phyloP scores from a whole-genome alignment of 2,329 filamentous ascomycete species.

The Trichoderma cornu-damae region DNA sequence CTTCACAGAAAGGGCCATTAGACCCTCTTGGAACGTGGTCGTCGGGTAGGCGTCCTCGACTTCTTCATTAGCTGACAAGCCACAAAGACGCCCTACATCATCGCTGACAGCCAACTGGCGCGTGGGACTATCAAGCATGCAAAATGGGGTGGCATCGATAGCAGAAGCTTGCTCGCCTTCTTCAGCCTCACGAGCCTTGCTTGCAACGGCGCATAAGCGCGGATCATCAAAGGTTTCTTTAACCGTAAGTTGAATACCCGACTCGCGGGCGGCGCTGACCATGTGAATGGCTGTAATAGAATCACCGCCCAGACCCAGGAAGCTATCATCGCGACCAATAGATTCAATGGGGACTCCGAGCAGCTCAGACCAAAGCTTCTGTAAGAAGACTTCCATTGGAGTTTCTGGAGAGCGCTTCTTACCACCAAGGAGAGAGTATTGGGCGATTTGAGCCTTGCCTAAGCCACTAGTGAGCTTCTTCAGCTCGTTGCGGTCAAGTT shows the following conservation, averaged over 20 bases:
- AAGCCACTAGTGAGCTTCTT: background rate
- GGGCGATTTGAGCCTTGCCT: background rate
- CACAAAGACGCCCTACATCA: background rate
- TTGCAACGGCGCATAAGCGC: constrained; percentile 5
- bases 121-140: background rate
- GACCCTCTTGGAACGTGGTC: constrained; percentile 21
- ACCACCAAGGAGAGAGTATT: background rate
- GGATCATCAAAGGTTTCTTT: constrained; percentile 21
- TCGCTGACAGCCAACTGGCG: background rate
- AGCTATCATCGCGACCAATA: constrained; percentile 23
- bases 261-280: constrained; percentile 1
- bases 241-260: constrained; percentile 13
- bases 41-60: constrained; percentile 20
- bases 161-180: background rate
- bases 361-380: constrained; percentile 11
- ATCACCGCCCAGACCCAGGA: constrained; percentile 23
- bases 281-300: constrained; percentile 20
- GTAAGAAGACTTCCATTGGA: constrained; percentile 3
- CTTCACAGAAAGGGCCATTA: constrained; percentile 19
- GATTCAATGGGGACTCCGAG: constrained; percentile 11
- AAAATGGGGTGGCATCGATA: background rate
- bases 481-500: constrained; percentile 9
- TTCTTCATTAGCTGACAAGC: background rate
- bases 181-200: constrained; percentile 5
- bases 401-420: constrained; percentile 10